These are phyloP conservation scores for Phytophthora tubulina DNA, from an alignment of 352 stramenopile genomes.

Conservation along the genomic window DNA sequence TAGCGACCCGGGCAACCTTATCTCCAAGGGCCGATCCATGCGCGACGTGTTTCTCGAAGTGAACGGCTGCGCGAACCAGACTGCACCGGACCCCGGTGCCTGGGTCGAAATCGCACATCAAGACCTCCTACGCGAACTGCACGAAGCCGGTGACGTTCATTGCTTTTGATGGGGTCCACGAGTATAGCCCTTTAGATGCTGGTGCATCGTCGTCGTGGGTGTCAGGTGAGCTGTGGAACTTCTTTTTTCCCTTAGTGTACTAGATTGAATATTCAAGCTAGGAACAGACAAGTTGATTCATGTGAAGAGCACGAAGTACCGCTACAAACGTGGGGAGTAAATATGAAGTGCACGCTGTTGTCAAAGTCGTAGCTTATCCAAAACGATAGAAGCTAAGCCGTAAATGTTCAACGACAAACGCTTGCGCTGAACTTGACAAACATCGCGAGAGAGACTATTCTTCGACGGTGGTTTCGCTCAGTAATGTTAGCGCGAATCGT, in stretches of 20 bases:
- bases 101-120: conserved; percentile 45
- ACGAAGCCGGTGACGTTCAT: conserved; percentile 38
- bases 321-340: too few relatives aligned
- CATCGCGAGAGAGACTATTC: too few relatives aligned
- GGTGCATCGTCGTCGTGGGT: conserved; percentile 33
- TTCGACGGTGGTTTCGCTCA: too few relatives aligned
- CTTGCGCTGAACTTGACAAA: too few relatives aligned
- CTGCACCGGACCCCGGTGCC: conserved; percentile 23
- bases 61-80: conserved; percentile 44
- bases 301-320: too few relatives aligned
- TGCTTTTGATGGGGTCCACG: conserved; percentile 47
- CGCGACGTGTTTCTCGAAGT: conserved; percentile 42
- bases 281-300: too few relatives aligned
- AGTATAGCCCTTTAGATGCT: conserved; percentile 36
- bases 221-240: conserved; percentile 37
- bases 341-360: too few relatives aligned
- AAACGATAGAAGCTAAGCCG: too few relatives aligned
- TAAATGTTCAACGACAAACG: too few relatives aligned
- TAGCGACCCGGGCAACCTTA: conserved; percentile 41
- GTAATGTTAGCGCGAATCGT: too few relatives aligned
- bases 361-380: too few relatives aligned
- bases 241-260: conserved; percentile 34
- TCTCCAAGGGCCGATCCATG: conserved; percentile 33
- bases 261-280: neutral
- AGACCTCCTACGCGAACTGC: conserved; percentile 49